Evolutionary conservation across 768 basidiomycete species (phyloP).

Genomic region (Leccinellum rugosiceps): DNA sequence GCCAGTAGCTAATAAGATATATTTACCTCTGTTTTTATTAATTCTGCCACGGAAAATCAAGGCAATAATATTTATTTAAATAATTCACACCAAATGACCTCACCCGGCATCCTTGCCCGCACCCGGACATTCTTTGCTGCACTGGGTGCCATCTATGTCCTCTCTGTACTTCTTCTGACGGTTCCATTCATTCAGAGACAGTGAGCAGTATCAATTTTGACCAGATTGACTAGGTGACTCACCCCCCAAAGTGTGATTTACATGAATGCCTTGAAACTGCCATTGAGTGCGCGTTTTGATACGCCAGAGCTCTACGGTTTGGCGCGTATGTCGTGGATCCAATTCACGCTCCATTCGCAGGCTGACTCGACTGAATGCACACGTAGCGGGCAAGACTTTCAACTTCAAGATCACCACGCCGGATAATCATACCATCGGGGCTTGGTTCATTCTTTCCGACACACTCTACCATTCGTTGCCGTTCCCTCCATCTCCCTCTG

Average conservation of each 20-base stretch:
- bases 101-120: conserved; percentile 20
- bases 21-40: background rate
- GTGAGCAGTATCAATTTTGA: conserved; percentile 40
- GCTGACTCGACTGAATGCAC: background rate
- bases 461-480: conserved; percentile 52
- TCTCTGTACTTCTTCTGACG: conserved; percentile 49
- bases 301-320: conserved; percentile 77
- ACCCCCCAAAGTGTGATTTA: conserved; percentile 48
- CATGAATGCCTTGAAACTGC: conserved; percentile 62
- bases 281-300: conserved; percentile 60
- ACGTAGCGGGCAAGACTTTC: conserved; percentile 68
- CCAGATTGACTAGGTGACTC: conserved; percentile 11
- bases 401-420: conserved; percentile 68
- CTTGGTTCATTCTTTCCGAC: conserved; percentile 82
- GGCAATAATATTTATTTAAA: background rate
- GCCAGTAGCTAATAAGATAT: too few species aligned
- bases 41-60: background rate
- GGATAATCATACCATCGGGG: conserved; percentile 79
- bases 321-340: conserved; percentile 53
- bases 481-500: conserved; percentile 34
- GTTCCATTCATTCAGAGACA: conserved; percentile 68
- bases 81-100: background rate
- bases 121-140: conserved; percentile 35
- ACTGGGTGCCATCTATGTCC: conserved; percentile 52
- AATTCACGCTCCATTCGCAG: background rate